Percentiles rank a stretch among this genome's conserved stretches.
These are phyloP conservation scores for Sphaerobolus stellatus DNA, from an alignment of 1,284 basidiomycete genomes.

Conservation along the genomic window DNA sequence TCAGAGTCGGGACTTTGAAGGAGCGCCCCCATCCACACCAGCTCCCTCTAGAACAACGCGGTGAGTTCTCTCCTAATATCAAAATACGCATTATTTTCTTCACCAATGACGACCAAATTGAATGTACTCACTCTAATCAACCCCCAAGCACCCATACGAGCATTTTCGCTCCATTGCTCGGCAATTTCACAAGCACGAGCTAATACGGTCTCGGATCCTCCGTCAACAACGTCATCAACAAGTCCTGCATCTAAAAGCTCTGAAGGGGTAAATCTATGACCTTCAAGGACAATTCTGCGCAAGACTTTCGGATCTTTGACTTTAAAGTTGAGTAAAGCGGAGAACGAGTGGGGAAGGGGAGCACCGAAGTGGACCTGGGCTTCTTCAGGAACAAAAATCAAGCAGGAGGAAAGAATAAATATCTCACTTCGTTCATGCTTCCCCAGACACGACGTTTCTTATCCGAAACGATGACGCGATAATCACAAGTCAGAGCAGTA, in stretches of 20 bases:
- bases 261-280: slow-evolving; percentile 74
- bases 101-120: no score
- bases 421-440: slow-evolving; percentile 86
- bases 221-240: slow-evolving; percentile 69
- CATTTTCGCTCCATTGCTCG: slow-evolving; percentile 34
- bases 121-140: slow-evolving; percentile 42
- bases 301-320: slow-evolving; percentile 59
- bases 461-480: slow-evolving; percentile 84
- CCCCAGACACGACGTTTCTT: slow-evolving; percentile 78
- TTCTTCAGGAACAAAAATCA: slow-evolving; percentile 9
- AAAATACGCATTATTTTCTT: no score
- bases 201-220: slow-evolving; percentile 58
- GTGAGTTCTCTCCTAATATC: no score
- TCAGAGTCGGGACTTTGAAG: no score
- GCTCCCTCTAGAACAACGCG: no score
- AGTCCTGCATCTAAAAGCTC: slow-evolving; percentile 72
- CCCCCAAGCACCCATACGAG: slow-evolving; percentile 45
- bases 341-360: slow-evolving; percentile 72
- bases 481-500: slow-evolving; percentile 82
- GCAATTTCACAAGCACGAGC: slow-evolving; percentile 39
- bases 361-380: slow-evolving; percentile 76
- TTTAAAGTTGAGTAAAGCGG: slow-evolving; percentile 66
- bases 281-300: slow-evolving; percentile 80
- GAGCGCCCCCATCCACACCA: no score
- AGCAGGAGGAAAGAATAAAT: background rate